Base-by-base conservation (phyloP, 2,329 filamentous ascomycete species). In the Pseudogymnoascus sp. region DNA sequence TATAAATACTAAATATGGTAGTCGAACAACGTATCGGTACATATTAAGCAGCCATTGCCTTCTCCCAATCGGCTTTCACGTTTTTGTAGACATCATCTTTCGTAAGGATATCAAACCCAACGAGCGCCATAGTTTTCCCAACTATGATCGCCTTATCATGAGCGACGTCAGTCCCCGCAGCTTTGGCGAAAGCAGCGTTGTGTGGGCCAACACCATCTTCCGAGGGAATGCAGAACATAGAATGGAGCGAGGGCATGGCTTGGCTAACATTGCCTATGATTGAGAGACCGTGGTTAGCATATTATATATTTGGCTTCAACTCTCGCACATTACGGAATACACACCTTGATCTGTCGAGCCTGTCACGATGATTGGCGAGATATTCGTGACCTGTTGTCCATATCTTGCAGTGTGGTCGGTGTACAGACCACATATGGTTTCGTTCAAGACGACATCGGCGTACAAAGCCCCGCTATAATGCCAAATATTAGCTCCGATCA, bases 231-330 rank as follows among this genome's bases (percentile, higher is more conserved):
- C 76, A 75, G 68, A 84, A 85, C 5, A 78, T 78, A 0, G 77
- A 74, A 63, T 77, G 81, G 38, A 86, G 70, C 62, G 79, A 82
- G 40, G 83, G 84, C 75, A 85, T 77, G 1, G 76, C 80, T 67
- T 85, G 80, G 66, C 80, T 84, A 62, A 86, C 72, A 65, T 86
- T 78, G 0, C 84, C 84, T 72, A 85, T 18, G n/a, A 16, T 56
- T 18, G 25, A 56, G 47, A 31, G 14, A 33, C 14, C 10, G 10
- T 31, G n/a, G n/a, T 56, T 16, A 56, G 47, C 12, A 31, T 33
- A 56, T 33, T 33, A 56, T 33, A 28, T 18, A 33, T 18, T 11
- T 56, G 5, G 10, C 8, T 18, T 12, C 2, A 12, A 18, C 14
- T 7, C 23, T 53, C 25, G 25, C 23, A 53, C 31, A 53, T 6